phyloP scores from a whole-genome alignment of 192 early-diverging fungal species.

The Coemansia sp. region DNA sequence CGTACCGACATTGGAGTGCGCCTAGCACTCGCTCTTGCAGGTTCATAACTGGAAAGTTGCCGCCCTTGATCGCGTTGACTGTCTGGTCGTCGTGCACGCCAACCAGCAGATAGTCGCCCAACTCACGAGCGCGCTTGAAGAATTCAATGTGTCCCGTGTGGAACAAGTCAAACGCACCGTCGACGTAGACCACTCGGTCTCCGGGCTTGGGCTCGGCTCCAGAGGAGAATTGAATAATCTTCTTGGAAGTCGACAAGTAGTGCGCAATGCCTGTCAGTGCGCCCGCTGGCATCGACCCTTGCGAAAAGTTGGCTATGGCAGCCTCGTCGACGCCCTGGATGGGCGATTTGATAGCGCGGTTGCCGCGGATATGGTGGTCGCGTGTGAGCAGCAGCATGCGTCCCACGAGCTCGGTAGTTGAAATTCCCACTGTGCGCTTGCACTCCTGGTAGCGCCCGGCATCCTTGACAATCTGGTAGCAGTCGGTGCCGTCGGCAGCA shows the following conservation, averaged over 20 bases:
- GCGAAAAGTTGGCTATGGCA: slow-evolving; percentile 45
- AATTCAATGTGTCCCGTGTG: slow-evolving; percentile 96
- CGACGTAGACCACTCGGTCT: slow-evolving; percentile 90
- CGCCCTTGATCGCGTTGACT: slow-evolving; percentile 82
- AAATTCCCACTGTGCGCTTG: slow-evolving; percentile 93
- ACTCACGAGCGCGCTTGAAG: slow-evolving; percentile 77
- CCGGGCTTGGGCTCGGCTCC: slow-evolving; percentile 69
- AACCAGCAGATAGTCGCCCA: slow-evolving; percentile 89
- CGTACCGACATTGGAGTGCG: slow-evolving; percentile 90
- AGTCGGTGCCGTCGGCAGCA: slow-evolving; percentile 92
- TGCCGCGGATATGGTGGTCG: slow-evolving; percentile 79
- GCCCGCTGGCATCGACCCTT: slow-evolving; percentile 30
- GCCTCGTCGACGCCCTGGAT: slow-evolving; percentile 58
- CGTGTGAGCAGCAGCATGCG: slow-evolving; percentile 91
- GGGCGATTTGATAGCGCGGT: slow-evolving; percentile 52
- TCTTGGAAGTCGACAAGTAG: slow-evolving; percentile 83
- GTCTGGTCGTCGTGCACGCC: slow-evolving; percentile 92
- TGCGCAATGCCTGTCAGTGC: slow-evolving; percentile 70
- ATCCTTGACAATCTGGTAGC: slow-evolving; percentile 94
- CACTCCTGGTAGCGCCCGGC: slow-evolving; percentile 94
- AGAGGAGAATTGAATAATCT: slow-evolving; percentile 89
- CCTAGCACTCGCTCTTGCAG: slow-evolving; percentile 90
- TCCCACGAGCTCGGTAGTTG: slow-evolving; percentile 95
- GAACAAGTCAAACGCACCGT: slow-evolving; percentile 96
- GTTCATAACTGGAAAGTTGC: slow-evolving; percentile 94